phyloP scores from a whole-genome alignment of 1,284 basidiomycete species.

The Malassezia pachydermatis region DNA sequence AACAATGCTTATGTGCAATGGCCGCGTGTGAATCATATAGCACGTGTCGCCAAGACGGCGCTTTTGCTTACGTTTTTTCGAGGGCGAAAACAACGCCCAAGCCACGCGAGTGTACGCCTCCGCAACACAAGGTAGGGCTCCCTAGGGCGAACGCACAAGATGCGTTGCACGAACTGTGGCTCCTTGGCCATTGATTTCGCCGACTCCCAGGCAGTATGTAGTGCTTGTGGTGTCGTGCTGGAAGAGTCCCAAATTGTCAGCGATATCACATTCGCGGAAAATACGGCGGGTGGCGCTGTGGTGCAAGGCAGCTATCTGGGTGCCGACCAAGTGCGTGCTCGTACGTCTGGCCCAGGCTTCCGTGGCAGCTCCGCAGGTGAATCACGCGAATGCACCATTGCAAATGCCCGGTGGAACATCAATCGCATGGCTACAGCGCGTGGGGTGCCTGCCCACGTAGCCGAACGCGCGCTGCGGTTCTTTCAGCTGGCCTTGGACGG shows the following conservation, averaged over 20 bases:
- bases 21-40: too few species aligned
- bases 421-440: conserved; percentile 68
- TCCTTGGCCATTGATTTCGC: conserved; percentile 35
- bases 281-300: conserved; percentile 79
- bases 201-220: conserved; percentile 37
- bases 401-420: conserved; percentile 73
- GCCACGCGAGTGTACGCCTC: too few species aligned
- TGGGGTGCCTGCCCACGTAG: conserved; percentile 67
- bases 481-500: conserved; percentile 90
- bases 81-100: too few species aligned
- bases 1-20: too few species aligned
- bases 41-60: too few species aligned
- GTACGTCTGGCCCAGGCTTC: conserved; percentile 40
- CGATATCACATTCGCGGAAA: conserved; percentile 87
- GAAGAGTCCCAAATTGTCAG: conserved; percentile 91
- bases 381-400: conserved; percentile 69
- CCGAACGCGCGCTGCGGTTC: conserved; percentile 70
- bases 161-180: conserved; percentile 41
- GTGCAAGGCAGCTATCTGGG: conserved; percentile 92
- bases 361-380: conserved; percentile 41
- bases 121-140: not conserved
- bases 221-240: conserved; percentile 55
- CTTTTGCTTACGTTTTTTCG: too few species aligned
- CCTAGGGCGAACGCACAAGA: too few species aligned
- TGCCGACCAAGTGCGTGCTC: conserved; percentile 57